Evolutionary conservation across 2,329 filamentous ascomycete genomes (phyloP).

Genomic region (Cladorrhinum sp.): DNA sequence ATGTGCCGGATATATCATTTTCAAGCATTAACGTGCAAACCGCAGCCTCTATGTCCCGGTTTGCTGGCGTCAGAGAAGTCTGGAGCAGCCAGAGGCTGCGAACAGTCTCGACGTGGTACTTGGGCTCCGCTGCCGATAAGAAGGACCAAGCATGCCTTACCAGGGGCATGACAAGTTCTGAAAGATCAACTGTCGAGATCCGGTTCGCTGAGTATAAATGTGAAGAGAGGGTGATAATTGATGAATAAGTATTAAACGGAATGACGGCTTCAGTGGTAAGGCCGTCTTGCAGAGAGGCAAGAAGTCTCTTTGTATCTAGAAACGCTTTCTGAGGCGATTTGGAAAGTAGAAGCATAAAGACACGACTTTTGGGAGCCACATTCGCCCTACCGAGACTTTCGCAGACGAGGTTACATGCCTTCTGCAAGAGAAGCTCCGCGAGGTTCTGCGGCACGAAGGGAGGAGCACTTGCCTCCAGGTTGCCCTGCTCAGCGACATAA

Average conservation of each 20-base stretch:
- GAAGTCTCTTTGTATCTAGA: constrained; percentile 47
- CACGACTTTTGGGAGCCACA: constrained; percentile 55
- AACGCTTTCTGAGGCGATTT: constrained; percentile 47
- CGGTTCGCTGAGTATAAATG: constrained; percentile 55
- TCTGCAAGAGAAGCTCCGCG: constrained; percentile 62
- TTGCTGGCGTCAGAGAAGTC: constrained; percentile 61
- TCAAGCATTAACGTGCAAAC: constrained; percentile 68
- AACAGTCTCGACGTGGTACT: constrained; percentile 92
- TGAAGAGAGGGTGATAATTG: constrained; percentile 56
- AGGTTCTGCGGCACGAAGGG: constrained; percentile 57
- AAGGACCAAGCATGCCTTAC: constrained; percentile 75
- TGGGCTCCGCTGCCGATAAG: constrained; percentile 77
- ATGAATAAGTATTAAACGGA: constrained; percentile 55
- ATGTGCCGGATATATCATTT: constrained; percentile 45
- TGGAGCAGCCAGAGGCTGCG: constrained; percentile 85
- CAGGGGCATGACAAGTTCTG: constrained; percentile 63
- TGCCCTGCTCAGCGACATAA: constrained; percentile 69
- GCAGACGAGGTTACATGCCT: constrained; percentile 53
- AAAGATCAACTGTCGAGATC: constrained; percentile 52
- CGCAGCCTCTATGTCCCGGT: constrained; percentile 76
- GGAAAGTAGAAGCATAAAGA: constrained; percentile 56
- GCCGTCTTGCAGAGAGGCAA: constrained; percentile 50
- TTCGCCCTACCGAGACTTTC: constrained; percentile 46
- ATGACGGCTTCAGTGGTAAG: constrained; percentile 40
- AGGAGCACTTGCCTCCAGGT: constrained; percentile 57